Percentiles rank a stretch among this genome's conserved stretches.
Evolutionary conservation across 176 grass and related monocot species (phyloP).

Genomic region (Avena eriantha): DNA sequence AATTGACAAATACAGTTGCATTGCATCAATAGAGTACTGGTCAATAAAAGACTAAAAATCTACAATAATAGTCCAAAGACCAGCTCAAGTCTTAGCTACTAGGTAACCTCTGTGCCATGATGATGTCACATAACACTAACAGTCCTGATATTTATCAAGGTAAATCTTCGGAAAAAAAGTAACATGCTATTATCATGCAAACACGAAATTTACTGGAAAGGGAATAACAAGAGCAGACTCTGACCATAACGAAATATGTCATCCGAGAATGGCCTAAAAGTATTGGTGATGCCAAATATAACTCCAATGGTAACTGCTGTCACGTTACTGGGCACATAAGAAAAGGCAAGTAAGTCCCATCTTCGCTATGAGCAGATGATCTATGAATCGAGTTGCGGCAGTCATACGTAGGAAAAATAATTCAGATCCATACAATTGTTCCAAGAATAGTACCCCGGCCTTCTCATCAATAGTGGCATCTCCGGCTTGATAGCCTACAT

Average conservation of each 20-base stretch:
- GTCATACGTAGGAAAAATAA: slow-evolving; percentile 24
- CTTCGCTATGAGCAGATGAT: slow-evolving; percentile 27
- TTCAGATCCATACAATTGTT: slow-evolving; percentile 70
- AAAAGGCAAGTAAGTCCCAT: slow-evolving; percentile 39
- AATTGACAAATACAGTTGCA: slow-evolving; percentile 12
- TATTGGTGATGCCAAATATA: slow-evolving; percentile 90
- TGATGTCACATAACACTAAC: background rate
- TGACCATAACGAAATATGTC: slow-evolving; percentile 86
- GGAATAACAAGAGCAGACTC: slow-evolving; percentile 36
- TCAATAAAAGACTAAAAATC: slow-evolving; percentile 7
- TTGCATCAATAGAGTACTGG: slow-evolving; percentile 10
- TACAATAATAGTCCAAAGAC: slow-evolving; percentile 8
- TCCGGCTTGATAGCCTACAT: slow-evolving; percentile 62
- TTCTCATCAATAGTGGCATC: slow-evolving; percentile 80
- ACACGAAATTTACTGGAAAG: slow-evolving; percentile 2
- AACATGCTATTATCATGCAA: background rate
- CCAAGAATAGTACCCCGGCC: slow-evolving; percentile 76
- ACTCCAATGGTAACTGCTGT: slow-evolving; percentile 70
- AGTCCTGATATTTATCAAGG: slow-evolving; percentile 3
- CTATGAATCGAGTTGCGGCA: slow-evolving; percentile 1
- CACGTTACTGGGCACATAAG: slow-evolving; percentile 55
- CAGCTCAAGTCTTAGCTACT: slow-evolving; percentile 17
- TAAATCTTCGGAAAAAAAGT: slow-evolving; percentile 15
- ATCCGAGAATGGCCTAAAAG: slow-evolving; percentile 78
- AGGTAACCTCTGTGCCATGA: background rate